Conservation (phyloP, 225 moss, liverwort and hornwort species). For the Straminergon stramineum region DNA sequence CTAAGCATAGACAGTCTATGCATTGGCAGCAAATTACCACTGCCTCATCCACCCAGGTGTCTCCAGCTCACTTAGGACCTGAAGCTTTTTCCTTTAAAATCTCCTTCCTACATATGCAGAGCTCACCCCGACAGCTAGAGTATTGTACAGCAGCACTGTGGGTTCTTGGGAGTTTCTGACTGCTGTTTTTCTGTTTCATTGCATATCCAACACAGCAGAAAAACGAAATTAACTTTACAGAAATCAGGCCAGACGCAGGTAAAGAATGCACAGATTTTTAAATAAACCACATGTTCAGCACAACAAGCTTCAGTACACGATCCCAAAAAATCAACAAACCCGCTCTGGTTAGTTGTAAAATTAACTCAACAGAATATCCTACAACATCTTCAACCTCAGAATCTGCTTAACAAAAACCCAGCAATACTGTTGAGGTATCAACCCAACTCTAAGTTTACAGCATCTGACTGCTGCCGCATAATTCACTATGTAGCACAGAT, state of each 20-base stretch:
- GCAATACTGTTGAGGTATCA: neutral
- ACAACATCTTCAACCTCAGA: neutral
- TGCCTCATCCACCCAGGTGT: slow-evolving; percentile 17
- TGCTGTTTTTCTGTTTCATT: slow-evolving; percentile 82
- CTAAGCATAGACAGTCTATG: slow-evolving; percentile 8
- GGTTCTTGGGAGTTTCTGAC: slow-evolving; percentile 87
- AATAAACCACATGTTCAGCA: neutral
- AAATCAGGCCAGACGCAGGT: neutral
- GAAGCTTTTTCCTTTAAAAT: slow-evolving; percentile 8
- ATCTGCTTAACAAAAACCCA: neutral
- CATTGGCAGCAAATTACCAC: slow-evolving; percentile 9
- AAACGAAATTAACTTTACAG: slow-evolving; percentile 12
- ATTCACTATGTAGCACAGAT: neutral
- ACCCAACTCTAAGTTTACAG: neutral
- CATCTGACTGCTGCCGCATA: neutral
- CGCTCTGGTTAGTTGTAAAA: neutral
- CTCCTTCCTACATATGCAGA: slow-evolving; percentile 17
- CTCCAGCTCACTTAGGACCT: slow-evolving; percentile 33
- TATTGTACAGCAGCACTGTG: slow-evolving; percentile 83
- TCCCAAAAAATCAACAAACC: neutral
- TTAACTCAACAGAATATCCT: neutral
- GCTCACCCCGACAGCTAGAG: slow-evolving; percentile 42
- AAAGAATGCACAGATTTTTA: neutral
- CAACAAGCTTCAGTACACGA: neutral
- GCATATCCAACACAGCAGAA: slow-evolving; percentile 25